Evolutionary conservation across 2,329 filamentous ascomycete species (phyloP), one percentile per base, ranked within the genome.

Genomic region (Fusarium temperatum): DNA sequence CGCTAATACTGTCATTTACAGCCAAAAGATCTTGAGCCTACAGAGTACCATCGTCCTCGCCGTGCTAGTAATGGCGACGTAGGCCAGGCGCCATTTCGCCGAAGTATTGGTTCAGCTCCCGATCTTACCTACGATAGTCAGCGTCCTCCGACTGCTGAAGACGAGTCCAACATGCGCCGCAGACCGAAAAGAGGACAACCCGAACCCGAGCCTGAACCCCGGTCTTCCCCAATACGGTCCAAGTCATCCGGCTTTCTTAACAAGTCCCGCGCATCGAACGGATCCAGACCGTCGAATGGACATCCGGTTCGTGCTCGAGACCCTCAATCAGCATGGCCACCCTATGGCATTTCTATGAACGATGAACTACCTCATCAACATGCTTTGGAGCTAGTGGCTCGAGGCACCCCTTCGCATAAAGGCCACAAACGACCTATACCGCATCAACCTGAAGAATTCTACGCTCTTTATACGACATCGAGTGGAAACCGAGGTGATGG

Each of bases 341-440:
- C 90, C 0, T 81, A 83, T 17, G 87, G 86, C 56, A 80, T 90
- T 54, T 82, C 84, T 17, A 82, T 78, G 48, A 79, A 85, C 30
- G 87, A 88, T 42, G 86, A 88, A 68, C 83, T 92, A 14, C 82
- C 86, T 2, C 85, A 88, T 22, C 85, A 84, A 48, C 85, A 87
- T 54, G 90, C 90, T 15, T 86, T 87, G 81, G 86, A 89, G 55
- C 83, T 90, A 66, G 88, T 92, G 70, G 85, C 85, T n/a, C 83
- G 85, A 13, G 90, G 90, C 11, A 89, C 87, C 5, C 88, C 90
- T 9, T 83, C 84, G 5, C 87, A 89, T 79, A 87, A 84, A 63
- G 90, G 90, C 26, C 85, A 88, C 78, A 87, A 85, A 76, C 83
- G 84, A 44, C 77, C 84, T 8, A 85, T 91, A 45, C 86, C 89